Evolutionary conservation across 306 rosid genomes (phyloP), one percentile per base, ranked within the genome.

Genomic region (Quercus rubra): DNA sequence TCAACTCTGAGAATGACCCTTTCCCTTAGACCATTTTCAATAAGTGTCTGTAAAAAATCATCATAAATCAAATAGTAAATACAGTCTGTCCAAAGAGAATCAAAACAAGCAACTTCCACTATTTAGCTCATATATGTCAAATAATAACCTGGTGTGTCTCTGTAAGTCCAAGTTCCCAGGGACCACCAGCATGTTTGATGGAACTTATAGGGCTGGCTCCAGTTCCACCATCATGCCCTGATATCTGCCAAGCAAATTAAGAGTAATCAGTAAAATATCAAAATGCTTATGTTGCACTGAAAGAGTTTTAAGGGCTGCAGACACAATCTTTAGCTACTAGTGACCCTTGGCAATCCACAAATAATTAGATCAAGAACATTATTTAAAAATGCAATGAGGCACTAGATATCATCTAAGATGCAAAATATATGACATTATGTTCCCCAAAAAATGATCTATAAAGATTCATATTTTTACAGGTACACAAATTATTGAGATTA

Each of bases 151-250:
- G 97, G 84, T 95, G 96, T 75, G 97, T 85, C 88, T 95, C 99
- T 74, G 99, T 90, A 55, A 95, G 89, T 74, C 99, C 99, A 75
- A 95, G 94, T 86, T 95, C 99, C 99, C 99, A 95, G 80, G 99
- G 99, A 82, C 99, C 99, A 75, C 99, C 99, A 70, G 99, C 99
- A 88, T 95, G 99, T 87, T 95, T 95, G 79, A 95, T 95, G 81
- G 99, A 95, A 89, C 99, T 95, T 73, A 95, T 88, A 77, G 99
- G 99, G 88, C 99, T 95, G 38, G 98, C 99, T 80, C 99, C 98
- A 43, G 98, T 92, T 84, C 99, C 98, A 82, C 98, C 99, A 84
- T 92, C 98, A 85, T 95, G 98, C 66, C 99, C 98, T 57, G 98
- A 92, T 85, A 92, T 93, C 99, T 95, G 92, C 28, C 64, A 75